Evolutionary conservation across 2,329 filamentous ascomycete genomes (phyloP), one percentile per base, ranked within the genome.

Genomic region (Diplodia sapinea): DNA sequence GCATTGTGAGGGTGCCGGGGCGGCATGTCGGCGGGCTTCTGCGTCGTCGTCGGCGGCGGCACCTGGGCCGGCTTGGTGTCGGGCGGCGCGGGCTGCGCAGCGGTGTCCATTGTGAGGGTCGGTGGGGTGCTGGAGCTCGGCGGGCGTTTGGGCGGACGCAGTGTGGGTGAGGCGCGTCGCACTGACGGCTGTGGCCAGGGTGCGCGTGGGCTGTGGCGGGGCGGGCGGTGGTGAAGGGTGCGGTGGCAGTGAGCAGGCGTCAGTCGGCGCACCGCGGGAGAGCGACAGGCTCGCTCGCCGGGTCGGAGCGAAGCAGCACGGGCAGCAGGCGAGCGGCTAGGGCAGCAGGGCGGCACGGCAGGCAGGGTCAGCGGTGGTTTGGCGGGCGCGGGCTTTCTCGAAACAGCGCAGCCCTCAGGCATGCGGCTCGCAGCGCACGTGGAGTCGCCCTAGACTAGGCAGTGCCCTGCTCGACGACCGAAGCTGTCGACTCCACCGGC

Each of bases 341-440:
- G 55, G 55, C 55, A 57, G 23, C 56, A 59, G 56, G 56, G 56
- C 56, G 23, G 51, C 29, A 47, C 43, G 29, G 51, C 51, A 55
- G 5, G 52, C 52, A 20, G 52, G 29, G 52, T 31, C 40, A 43
- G 40, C 38, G 38, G 40, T 47, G 43, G 7, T 47, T 47, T 47
- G 43, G 43, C 43, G 43, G 7, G 43, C 17, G 50, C 50, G 50
- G 50, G 20, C 36, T 59, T 59, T 47, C 56, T 59, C 56, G 56
- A 59, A 59, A 47, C 56, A 59, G 56, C 56, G 33, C 54, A 59
- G 55, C 55, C 57, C 57, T 63, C 59, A 63, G 59, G 59, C 47
- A 63, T 63, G 59, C 59, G 59, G 59, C 59, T 63, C 59, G 50
- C 59, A 9, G 17, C 57, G 59, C 59, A 63, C 59, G 59, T 63